Conservation (phyloP, 345 rosid species). For the Ceriops decandra region DNA sequence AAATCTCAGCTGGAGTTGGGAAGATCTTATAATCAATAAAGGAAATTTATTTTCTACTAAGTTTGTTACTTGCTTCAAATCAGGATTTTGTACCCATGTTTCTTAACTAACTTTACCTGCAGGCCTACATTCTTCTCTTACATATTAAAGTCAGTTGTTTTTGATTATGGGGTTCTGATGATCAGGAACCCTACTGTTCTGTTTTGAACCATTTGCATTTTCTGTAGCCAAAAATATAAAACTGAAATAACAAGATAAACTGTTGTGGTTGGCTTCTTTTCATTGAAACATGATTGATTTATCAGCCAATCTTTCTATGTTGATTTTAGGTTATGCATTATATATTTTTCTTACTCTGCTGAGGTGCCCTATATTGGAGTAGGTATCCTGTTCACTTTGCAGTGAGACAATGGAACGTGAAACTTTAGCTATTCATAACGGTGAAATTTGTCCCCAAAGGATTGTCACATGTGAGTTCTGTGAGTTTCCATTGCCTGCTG, state of each 20-base stretch:
- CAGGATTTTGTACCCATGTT: background rate
- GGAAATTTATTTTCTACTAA: background rate
- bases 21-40: background rate
- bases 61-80: background rate
- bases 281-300: too few relatives aligned
- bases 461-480: slow-evolving; percentile 92
- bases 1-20: background rate
- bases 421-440: slow-evolving; percentile 63
- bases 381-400: slow-evolving; percentile 85
- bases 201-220: background rate
- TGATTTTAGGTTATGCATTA: slow-evolving; percentile 12
- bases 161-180: background rate
- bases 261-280: too few relatives aligned
- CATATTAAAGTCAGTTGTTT: background rate
- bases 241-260: too few relatives aligned
- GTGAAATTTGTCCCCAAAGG: slow-evolving; percentile 87
- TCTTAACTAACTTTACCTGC: background rate
- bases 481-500: slow-evolving; percentile 90
- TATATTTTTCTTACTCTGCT: background rate
- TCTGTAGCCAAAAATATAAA: too few relatives aligned
- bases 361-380: slow-evolving; percentile 18
- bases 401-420: slow-evolving; percentile 86
- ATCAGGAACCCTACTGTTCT: background rate
- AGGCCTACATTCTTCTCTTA: background rate
- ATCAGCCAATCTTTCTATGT: too few relatives aligned